Base-by-base conservation (phyloP, 108 stramenopile species). In the Schizochytrium sp. region DNA sequence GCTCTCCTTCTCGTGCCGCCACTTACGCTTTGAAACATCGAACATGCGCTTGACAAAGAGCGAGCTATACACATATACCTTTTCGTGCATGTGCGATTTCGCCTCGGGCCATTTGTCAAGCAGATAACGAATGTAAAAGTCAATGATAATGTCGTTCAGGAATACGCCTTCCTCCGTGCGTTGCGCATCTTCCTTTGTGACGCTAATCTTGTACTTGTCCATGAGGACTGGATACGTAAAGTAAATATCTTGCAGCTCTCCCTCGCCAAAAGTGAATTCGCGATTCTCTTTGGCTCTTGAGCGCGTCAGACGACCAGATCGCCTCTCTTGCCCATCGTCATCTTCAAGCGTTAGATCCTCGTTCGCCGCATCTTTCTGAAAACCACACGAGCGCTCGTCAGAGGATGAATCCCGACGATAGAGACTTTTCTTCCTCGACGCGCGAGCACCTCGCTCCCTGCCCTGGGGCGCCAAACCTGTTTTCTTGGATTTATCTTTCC, bases 41-140 rank as follows among this genome's bases (percentile, higher is more conserved):
- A 83, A 53, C 76, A 83, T 83, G 28, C 76, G 76, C 51, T 83
- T 83, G 10, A 83, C 76, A 53, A 83, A 83, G 76, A 83, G 76
- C 25, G 48, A 53, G 76, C 76, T 83, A 45, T 53, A 83, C 19
- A 4, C 76, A 23, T 83, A 83, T 6, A 83, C 48, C 6, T 12
- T n/a, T 16, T 83, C 76, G 14, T 47, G 76, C 76, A 53, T 53
- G 10, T 6, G 45, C 51, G 12, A 14, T 12, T 53, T 53, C 6
- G 14, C 16, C 6, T 83, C 48, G 19, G 43, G 48, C 76, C n/a
- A 45, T 53, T 83, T 23, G 10, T 16, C 43, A 23, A 83, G 45
- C 45, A 83, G 51, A 45, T 83, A 83, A 6, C 51, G 45, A 83
- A 83, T 83, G 51, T 83, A 83, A 45, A 83, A 83, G 51, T 83